Conservation (phyloP, 352 stramenopile species). For the Phytophthora tubulina region DNA sequence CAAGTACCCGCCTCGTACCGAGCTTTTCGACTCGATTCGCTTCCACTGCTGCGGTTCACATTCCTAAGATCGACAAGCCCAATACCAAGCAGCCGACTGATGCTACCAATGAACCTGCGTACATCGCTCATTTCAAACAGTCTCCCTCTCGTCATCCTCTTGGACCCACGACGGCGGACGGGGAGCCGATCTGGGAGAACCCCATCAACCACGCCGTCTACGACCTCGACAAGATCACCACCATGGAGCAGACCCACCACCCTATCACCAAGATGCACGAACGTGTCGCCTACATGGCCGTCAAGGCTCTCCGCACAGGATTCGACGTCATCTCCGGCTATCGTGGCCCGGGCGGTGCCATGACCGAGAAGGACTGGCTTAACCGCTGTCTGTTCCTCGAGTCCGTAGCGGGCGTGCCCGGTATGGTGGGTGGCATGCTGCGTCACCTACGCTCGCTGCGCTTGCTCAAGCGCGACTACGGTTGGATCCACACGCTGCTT, state of each 20-base stretch:
- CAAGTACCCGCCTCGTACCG: neutral
- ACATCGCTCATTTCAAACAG: conserved; percentile 36
- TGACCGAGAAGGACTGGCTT: conserved; percentile 76
- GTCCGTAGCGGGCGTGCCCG: conserved; percentile 79
- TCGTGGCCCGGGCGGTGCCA: conserved; percentile 61
- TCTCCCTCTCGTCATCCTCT: neutral
- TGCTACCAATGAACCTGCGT: conserved; percentile 32
- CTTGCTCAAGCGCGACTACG: conserved; percentile 88
- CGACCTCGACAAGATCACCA: conserved; percentile 49
- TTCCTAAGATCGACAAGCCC: neutral
- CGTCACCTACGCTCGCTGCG: conserved; percentile 88
- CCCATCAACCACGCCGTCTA: conserved; percentile 54
- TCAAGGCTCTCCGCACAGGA: conserved; percentile 52
- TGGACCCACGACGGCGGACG: conserved; percentile 15
- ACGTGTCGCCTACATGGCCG: conserved; percentile 44
- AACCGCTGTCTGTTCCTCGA: conserved; percentile 81
- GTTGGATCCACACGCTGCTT: conserved; percentile 73
- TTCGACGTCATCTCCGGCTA: conserved; percentile 72
- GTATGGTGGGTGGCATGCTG: conserved; percentile 80
- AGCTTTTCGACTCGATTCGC: conserved; percentile 15
- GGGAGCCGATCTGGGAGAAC: conserved; percentile 51
- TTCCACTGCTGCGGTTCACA: conserved; percentile 6
- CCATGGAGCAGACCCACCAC: conserved; percentile 51
- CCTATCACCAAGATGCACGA: conserved; percentile 46
- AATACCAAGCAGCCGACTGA: neutral